Conservation (phyloP, 495 filamentous ascomycete species). For the Astrothelium macrocarpum region DNA sequence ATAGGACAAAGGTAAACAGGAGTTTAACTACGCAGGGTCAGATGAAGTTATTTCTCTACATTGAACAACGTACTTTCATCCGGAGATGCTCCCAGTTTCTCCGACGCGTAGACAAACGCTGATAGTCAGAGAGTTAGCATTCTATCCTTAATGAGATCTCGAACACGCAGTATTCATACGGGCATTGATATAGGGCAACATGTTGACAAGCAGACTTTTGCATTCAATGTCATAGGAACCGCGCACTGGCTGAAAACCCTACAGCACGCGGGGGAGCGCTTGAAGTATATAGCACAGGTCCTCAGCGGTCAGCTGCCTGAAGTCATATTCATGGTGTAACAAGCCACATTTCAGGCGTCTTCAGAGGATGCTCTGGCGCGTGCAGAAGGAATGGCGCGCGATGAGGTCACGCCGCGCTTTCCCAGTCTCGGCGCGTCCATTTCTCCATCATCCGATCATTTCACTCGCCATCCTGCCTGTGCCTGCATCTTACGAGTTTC, state of each 20-base stretch:
- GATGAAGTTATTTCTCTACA: constrained; percentile 11
- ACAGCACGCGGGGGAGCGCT: background rate
- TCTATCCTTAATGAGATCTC: background rate
- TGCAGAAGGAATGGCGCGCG: background rate
- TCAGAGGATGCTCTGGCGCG: background rate
- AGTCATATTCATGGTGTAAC: background rate
- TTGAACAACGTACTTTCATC: constrained; percentile 64
- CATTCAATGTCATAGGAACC: too few relatives aligned
- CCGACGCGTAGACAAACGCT: constrained; percentile 66
- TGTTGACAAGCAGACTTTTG: constrained; percentile 28
- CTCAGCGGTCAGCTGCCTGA: background rate
- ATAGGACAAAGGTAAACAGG: constrained; percentile 80
- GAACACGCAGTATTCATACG: constrained; percentile 42
- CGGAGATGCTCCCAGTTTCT: constrained; percentile 60
- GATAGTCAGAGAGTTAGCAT: constrained; percentile 7
- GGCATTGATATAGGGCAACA: constrained; percentile 80
- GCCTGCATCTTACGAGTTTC: background rate
- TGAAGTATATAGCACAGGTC: background rate
- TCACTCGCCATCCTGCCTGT: background rate
- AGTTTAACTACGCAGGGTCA: constrained; percentile 64
- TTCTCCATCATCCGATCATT: background rate
- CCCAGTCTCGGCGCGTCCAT: background rate
- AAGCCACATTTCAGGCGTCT: background rate
- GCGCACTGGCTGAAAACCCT: background rate
- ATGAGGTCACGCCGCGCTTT: background rate